Evolutionary conservation across 495 filamentous ascomycete genomes (phyloP), one percentile per base, ranked within the genome.

Genomic region (Xylaria flabelliformis): DNA sequence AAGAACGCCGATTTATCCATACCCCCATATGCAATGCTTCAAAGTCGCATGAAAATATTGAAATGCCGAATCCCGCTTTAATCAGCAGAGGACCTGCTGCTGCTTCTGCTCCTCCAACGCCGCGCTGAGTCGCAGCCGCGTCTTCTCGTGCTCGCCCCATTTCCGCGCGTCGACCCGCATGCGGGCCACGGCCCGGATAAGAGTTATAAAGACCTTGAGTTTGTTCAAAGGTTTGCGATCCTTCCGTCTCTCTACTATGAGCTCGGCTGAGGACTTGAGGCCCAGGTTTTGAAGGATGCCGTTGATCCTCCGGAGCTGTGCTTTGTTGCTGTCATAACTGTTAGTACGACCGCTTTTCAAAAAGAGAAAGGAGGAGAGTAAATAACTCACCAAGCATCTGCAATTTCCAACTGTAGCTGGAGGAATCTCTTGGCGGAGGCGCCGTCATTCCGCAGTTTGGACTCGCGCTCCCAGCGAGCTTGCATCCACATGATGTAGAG

Each of bases 401-500:
- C 94, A 81, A 90, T 89, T 79, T 91, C 89, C 64, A 98, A 89
- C 81, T 95, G 92, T 87, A 96, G 90, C 73, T 91, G 75, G 74
- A 93, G 84, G 77, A 86, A 91, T 81, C 85, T 88, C 89, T 99
- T 92, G 80, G 92, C 92, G 84, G 87, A 97, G 32, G 90, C 91
- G 66, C 95, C 83, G 72, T 92, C 92, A 56, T 85, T 85, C 59
- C 96, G 86, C 82, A 98, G 91, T 66, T 87, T 89, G 75, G 92
- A 89, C 82, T 97, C 95, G 29, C 96, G 87, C 78, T 88, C 85
- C 79, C 91, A 90, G 64, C 90, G 88, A 5, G 93, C 94, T 71
- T 91, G 87, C 70, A 98, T 88, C 90, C 92, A 99, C 73, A 94
- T 86, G 75, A 98, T 95, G 80, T 97, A 94, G 81, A 95, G 91